Percentiles rank a stretch among this genome's conserved stretches.
These are phyloP conservation scores for Brasenia schreberi DNA, from an alignment of 164 flowering plant species.

Conservation along the genomic window DNA sequence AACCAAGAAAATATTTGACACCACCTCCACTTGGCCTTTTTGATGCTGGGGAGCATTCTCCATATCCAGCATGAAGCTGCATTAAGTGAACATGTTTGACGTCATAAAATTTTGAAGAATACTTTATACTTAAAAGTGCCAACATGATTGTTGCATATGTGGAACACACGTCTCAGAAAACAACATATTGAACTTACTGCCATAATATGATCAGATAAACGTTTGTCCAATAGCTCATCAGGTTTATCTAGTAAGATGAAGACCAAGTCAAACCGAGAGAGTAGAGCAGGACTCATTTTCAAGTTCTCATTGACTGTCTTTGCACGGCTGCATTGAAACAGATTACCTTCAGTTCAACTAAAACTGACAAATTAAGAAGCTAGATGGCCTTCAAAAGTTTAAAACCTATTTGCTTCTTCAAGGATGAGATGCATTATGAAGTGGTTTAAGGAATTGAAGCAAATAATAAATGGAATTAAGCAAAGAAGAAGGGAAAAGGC, in stretches of 20 bases:
- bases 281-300: conserved; percentile 94
- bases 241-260: conserved; percentile 94
- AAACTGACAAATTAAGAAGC: no score
- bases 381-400: no score
- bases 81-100: conserved; percentile 5
- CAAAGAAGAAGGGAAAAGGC: no score
- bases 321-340: conserved; percentile 69
- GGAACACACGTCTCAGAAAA: not conserved
- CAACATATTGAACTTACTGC: conserved; percentile 50
- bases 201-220: conserved; percentile 90
- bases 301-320: conserved; percentile 96
- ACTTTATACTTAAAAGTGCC: not conserved
- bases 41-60: conserved; percentile 36
- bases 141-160: not conserved
- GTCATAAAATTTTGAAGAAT: not conserved
- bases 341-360: no score
- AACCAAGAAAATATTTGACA: conserved; percentile 1
- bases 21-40: conserved; percentile 54
- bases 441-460: no score
- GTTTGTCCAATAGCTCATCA: conserved; percentile 77
- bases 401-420: no score
- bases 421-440: no score
- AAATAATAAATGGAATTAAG: no score
- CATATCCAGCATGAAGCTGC: conserved; percentile 87
- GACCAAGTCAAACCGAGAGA: conserved; percentile 95